phyloP scores from a whole-genome alignment of 345 rosid species.

The Euphorbia tirucalli region DNA sequence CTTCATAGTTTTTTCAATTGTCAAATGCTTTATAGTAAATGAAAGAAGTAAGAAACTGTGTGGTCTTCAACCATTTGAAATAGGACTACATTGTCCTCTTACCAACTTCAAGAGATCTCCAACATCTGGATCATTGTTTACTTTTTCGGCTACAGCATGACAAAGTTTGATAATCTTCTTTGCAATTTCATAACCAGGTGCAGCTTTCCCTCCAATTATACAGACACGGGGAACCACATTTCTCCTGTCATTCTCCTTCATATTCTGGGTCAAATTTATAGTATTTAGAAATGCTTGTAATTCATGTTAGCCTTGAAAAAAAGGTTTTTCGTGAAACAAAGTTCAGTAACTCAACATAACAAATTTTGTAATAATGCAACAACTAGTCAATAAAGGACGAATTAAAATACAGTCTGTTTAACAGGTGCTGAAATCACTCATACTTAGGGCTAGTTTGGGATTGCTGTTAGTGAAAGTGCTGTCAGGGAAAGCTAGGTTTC shows the following conservation, averaged over 20 bases:
- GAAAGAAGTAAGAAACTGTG: background rate
- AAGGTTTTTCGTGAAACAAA: background rate
- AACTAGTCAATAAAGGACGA: background rate
- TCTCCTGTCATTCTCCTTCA: constrained; percentile 38
- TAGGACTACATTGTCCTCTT: constrained; percentile 5
- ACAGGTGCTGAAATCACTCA: background rate
- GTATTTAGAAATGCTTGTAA: background rate
- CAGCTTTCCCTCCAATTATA: constrained; percentile 54
- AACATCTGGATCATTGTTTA: constrained; percentile 43
- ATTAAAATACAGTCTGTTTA: too few species aligned
- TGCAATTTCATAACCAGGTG: constrained; percentile 51
- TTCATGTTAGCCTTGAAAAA: background rate
- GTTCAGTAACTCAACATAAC: background rate
- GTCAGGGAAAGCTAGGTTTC: too few species aligned
- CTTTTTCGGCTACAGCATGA: constrained; percentile 43
- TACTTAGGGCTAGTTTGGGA: too few species aligned
- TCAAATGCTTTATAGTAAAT: background rate
- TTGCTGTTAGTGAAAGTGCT: too few species aligned
- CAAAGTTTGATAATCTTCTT: constrained; percentile 47
- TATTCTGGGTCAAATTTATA: constrained; percentile 28
- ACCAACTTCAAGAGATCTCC: constrained; percentile 50
- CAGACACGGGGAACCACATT: constrained; percentile 52
- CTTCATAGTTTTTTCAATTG: background rate
- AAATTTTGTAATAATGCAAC: too few species aligned
- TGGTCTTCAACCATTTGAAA: background rate